Conservation (phyloP, 2,329 filamentous ascomycete species). For the Botryotinia convoluta region DNA sequence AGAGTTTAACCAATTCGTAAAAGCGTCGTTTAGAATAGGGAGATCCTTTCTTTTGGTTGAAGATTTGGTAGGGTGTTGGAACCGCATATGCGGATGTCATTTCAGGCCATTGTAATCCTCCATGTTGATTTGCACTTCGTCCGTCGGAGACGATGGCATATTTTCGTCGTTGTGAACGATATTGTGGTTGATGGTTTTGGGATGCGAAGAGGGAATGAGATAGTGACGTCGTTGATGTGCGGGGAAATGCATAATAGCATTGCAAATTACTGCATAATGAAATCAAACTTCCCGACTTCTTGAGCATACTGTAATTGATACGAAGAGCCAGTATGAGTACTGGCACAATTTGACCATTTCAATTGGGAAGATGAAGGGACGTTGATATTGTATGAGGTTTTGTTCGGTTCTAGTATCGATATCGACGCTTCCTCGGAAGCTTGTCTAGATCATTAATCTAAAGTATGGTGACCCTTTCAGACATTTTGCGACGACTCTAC, state of each 20-base stretch:
- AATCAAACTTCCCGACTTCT: constrained; percentile 43
- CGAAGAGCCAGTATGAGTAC: not conserved
- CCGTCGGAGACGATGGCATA: constrained; percentile 41
- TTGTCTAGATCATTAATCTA: constrained; percentile 5
- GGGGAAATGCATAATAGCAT: constrained; percentile 39
- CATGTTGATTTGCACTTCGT: constrained; percentile 41
- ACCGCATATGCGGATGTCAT: constrained; percentile 32
- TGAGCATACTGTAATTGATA: constrained; percentile 42
- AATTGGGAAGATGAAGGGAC: not conserved
- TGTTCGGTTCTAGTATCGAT: not conserved
- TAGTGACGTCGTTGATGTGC: constrained; percentile 36
- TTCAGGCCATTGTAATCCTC: constrained; percentile 36
- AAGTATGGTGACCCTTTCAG: too few relatives aligned
- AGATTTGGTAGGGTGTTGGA: constrained; percentile 84
- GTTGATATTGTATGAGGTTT: not conserved
- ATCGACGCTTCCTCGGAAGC: not conserved
- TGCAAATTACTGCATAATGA: constrained; percentile 37
- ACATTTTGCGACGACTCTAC: too few relatives aligned
- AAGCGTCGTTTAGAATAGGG: constrained; percentile 81
- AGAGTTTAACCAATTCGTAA: constrained; percentile 90
- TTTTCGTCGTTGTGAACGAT: constrained; percentile 32
- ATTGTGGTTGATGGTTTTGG: not conserved
- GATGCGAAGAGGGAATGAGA: constrained; percentile 20
- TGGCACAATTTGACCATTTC: constrained; percentile 7
- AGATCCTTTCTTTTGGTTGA: constrained; percentile 56